phyloP scores from a whole-genome alignment of 345 rosid genomes.

The Anacardium occidentale region DNA sequence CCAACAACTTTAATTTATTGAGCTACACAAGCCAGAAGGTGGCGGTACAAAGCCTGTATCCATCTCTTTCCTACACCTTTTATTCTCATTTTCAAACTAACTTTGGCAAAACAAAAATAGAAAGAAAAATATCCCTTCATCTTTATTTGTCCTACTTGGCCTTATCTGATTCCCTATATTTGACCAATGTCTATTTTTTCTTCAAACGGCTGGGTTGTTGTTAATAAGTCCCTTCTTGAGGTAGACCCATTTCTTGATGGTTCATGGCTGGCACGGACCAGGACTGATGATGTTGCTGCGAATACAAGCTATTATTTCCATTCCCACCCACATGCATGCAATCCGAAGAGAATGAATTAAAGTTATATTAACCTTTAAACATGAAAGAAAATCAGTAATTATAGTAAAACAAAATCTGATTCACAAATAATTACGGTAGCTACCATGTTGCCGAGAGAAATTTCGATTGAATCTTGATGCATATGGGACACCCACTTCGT shows the following conservation, averaged over 20 bases:
- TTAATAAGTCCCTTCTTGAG: constrained; percentile 86
- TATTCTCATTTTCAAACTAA: not conserved
- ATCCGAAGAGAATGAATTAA: constrained; percentile 27
- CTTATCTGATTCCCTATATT: not conserved
- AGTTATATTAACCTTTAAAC: constrained; percentile 4
- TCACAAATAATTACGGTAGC: not conserved
- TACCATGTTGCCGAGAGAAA: constrained; percentile 54
- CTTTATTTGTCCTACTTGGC: constrained; percentile 17
- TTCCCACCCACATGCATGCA: constrained; percentile 21
- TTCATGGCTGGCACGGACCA: constrained; percentile 39
- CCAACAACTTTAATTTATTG: too few species aligned
- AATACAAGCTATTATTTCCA: constrained; percentile 24
- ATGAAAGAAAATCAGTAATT: constrained; percentile 3
- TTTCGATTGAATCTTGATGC: constrained; percentile 33
- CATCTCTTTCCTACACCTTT: not conserved
- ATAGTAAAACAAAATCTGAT: not conserved
- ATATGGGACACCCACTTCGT: constrained; percentile 51
- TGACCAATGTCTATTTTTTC: not conserved
- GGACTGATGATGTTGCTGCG: constrained; percentile 36
- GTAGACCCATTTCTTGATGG: constrained; percentile 52
- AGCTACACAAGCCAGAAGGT: constrained; percentile 18
- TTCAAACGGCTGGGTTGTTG: constrained; percentile 14
- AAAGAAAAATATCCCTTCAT: constrained; percentile 1
- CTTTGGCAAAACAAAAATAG: not conserved
- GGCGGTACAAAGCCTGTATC: constrained; percentile 16